Conservation (phyloP, 441 rosid species). For the Populus trichocarpa region DNA sequence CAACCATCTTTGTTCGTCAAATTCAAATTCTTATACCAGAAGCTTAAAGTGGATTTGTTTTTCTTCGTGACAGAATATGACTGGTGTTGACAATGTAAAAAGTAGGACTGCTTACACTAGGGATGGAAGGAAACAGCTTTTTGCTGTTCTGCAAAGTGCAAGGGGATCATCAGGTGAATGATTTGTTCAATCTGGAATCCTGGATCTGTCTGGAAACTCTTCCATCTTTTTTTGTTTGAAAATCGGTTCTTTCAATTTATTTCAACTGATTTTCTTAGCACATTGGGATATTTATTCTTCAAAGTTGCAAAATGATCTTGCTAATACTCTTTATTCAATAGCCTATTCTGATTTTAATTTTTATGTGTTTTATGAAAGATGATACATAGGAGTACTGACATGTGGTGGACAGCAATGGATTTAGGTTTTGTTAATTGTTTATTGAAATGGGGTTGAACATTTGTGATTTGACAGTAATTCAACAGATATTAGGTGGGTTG, state of each 20-base stretch:
- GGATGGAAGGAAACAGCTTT: constrained; percentile 98
- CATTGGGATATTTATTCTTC: neutral
- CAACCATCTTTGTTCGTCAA: constrained; percentile 18
- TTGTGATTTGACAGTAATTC: neutral
- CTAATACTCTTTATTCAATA: neutral
- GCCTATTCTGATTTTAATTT: neutral
- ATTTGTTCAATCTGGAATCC: constrained; percentile 17
- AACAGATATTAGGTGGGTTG: neutral
- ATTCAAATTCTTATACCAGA: neutral
- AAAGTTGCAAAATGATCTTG: neutral
- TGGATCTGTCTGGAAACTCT: constrained; percentile 8
- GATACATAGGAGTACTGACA: neutral
- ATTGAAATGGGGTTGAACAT: neutral
- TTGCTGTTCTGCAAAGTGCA: constrained; percentile 98
- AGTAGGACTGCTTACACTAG: constrained; percentile 87
- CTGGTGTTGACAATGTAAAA: constrained; percentile 60
- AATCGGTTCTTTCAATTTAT: constrained; percentile 5
- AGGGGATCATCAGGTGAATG: constrained; percentile 96
- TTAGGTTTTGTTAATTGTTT: neutral
- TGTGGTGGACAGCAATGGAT: neutral
- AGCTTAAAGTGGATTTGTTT: neutral
- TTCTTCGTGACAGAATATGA: constrained; percentile 51
- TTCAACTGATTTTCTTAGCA: constrained; percentile 1
- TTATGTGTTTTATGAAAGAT: neutral
- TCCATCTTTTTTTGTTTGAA: neutral